phyloP scores from a whole-genome alignment of 1,284 basidiomycete species.

The Coniophora puteana region DNA sequence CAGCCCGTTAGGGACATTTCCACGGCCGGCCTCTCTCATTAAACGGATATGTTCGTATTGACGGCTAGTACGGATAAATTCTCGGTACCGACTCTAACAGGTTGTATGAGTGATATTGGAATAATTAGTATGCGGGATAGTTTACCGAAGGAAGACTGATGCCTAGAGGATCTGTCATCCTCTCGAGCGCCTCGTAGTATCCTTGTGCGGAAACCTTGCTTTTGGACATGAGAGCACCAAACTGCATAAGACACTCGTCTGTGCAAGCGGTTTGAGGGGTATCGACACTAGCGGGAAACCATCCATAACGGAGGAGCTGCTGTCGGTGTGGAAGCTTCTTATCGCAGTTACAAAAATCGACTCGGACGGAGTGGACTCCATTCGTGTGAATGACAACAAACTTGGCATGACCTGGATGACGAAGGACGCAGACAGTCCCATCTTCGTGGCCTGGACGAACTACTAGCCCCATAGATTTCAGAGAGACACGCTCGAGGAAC shows the following conservation, averaged over 20 bases:
- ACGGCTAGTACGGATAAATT: constrained; percentile 11
- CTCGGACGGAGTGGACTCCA: not conserved
- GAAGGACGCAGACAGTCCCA: too few relatives aligned
- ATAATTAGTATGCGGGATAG: not conserved
- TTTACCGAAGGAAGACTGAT: too few relatives aligned
- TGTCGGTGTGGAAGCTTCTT: constrained; percentile 1
- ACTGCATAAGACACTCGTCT: constrained; percentile 11
- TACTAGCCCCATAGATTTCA: too few relatives aligned
- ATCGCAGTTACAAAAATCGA: constrained; percentile 4
- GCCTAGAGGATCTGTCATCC: too few relatives aligned
- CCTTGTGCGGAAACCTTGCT: constrained; percentile 10
- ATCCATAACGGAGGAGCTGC: constrained; percentile 10
- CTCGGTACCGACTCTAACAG: constrained; percentile 12
- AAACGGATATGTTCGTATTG: constrained; percentile 10
- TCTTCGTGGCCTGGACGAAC: too few relatives aligned
- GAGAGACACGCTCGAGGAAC: too few relatives aligned
- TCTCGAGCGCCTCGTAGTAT: too few relatives aligned
- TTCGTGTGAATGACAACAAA: constrained; percentile 3
- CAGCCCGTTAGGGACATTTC: not conserved
- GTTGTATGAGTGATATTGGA: not conserved
- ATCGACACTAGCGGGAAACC: constrained; percentile 11
- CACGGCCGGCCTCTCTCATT: constrained; percentile 13
- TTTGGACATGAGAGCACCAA: constrained; percentile 10
- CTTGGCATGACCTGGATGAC: too few relatives aligned
- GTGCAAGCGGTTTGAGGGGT: constrained; percentile 8